A percentile compares a stretch with the other conserved stretches of the same genome.
phyloP scores from a whole-genome alignment of 75 land plant species.

The Pseudotsuga menziesii region DNA sequence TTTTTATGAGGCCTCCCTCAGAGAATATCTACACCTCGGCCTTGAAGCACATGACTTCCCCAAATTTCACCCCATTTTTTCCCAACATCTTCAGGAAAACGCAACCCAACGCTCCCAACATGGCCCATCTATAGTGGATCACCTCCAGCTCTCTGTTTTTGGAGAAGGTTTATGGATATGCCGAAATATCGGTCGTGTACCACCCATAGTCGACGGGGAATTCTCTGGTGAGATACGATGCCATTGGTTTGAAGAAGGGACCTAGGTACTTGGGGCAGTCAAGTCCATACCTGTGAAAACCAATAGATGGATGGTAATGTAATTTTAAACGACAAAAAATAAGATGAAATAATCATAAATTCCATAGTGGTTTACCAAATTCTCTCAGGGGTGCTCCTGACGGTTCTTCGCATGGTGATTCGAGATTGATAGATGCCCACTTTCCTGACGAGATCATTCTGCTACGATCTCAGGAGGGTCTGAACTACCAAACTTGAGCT shows the following conservation, averaged over 20 bases:
- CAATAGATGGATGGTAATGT: neutral
- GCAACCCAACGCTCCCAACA: slow-evolving; percentile 65
- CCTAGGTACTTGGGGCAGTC: slow-evolving; percentile 75
- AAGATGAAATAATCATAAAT: too few relatives aligned
- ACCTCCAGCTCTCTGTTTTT: slow-evolving; percentile 64
- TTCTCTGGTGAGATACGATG: slow-evolving; percentile 68
- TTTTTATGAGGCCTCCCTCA: slow-evolving; percentile 70
- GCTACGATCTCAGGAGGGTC: slow-evolving; percentile 37
- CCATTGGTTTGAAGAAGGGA: slow-evolving; percentile 48
- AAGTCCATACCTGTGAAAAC: slow-evolving; percentile 56
- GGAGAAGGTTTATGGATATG: slow-evolving; percentile 70
- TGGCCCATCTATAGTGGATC: slow-evolving; percentile 59
- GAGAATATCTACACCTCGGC: slow-evolving; percentile 79
- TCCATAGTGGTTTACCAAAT: slow-evolving; percentile 55
- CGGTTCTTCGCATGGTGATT: slow-evolving; percentile 57
- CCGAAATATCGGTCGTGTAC: slow-evolving; percentile 74
- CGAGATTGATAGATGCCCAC: slow-evolving; percentile 43
- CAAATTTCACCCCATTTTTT: slow-evolving; percentile 65
- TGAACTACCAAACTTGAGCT: slow-evolving; percentile 55
- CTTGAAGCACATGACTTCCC: slow-evolving; percentile 84
- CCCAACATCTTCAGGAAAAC: slow-evolving; percentile 62
- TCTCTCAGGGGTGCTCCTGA: slow-evolving; percentile 51
- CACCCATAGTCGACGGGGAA: slow-evolving; percentile 87
- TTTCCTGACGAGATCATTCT: slow-evolving; percentile 64
- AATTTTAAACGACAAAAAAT: too few relatives aligned